A percentile compares a stretch with the other conserved stretches of the same genome.
Evolutionary conservation across 352 stramenopile species (phyloP).

Genomic region (Synura sp.): DNA sequence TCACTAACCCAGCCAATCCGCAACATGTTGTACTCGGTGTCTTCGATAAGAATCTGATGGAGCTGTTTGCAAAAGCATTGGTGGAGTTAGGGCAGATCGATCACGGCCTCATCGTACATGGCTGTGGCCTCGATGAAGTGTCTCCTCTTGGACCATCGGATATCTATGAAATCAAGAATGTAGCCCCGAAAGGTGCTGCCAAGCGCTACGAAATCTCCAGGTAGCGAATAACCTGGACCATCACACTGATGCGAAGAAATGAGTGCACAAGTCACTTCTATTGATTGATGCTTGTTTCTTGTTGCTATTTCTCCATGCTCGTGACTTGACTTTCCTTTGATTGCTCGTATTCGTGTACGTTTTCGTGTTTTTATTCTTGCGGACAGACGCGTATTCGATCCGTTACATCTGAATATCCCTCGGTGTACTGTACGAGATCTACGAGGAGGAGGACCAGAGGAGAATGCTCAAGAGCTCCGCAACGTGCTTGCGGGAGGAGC

Average conservation of each 20-base stretch:
- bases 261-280: too few relatives aligned
- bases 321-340: too few relatives aligned
- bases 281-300: too few relatives aligned
- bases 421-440: slow-evolving; percentile 85
- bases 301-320: too few relatives aligned
- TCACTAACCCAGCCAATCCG: slow-evolving; percentile 92
- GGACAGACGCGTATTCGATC: slow-evolving; percentile 60
- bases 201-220: slow-evolving; percentile 61
- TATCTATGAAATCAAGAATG: slow-evolving; percentile 72
- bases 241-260: too few relatives aligned
- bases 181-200: slow-evolving; percentile 52
- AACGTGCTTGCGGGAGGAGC: slow-evolving; percentile 81
- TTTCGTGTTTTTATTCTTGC: background rate
- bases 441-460: slow-evolving; percentile 82
- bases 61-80: slow-evolving; percentile 48
- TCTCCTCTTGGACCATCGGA: slow-evolving; percentile 82
- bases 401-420: slow-evolving; percentile 75
- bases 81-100: slow-evolving; percentile 85
- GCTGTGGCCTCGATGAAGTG: slow-evolving; percentile 94
- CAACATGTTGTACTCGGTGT: slow-evolving; percentile 96
- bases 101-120: slow-evolving; percentile 96
- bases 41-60: slow-evolving; percentile 72
- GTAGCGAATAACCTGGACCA: slow-evolving; percentile 48
- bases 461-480: slow-evolving; percentile 73
- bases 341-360: background rate